Base-by-base conservation (phyloP, 2,329 filamentous ascomycete species). In the Clarireedia hainanense region DNA sequence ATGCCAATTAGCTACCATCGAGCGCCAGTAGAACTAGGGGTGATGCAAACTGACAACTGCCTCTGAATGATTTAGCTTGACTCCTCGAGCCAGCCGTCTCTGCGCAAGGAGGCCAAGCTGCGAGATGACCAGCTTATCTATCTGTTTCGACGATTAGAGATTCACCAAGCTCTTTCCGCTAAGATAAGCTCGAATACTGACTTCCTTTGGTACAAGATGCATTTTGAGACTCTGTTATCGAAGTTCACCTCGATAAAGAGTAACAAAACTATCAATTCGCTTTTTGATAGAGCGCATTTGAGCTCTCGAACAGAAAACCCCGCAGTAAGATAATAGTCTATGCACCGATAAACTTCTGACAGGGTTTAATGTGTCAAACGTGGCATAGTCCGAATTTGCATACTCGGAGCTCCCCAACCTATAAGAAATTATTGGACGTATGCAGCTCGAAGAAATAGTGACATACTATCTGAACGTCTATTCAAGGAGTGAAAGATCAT, bases 41-140 rank as follows among this genome's bases (percentile, higher is more conserved):
- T 56, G 72, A 30, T 5, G 17, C 34, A 34, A 26, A 66, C 72
- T 54, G 73, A 94, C 89, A 63, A 83, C 85, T 59, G 92, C 90
- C 76, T 97, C 92, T 34, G 87, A 79, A 74, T 96, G 90, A 69
- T 97, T 97, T 65, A 97, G 76, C 69, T 85, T 87, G 53, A 96
- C 84, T 51, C 92, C 92, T 66, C 92, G 79, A 34, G 92, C 92
- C 63, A 97, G 83, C 58, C 92, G 83, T 61, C 86, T 81, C 76
- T 97, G 92, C 54, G 92, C 92, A 49, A 96, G 80, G 63, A 87
- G 80, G 64, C 92, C 92, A 59, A 95, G 77, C 73, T 96, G 90
- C 54, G 91, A 89, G 69, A 95, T 92, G 70, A 87, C 81, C 73
- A 97, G 89, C 83, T 97, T 97, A 79, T 97, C 92, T 68, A 97